Percentiles rank a stretch among this genome's conserved stretches.
phyloP scores from a whole-genome alignment of 257 asterid genomes.

The Plantago ovata region DNA sequence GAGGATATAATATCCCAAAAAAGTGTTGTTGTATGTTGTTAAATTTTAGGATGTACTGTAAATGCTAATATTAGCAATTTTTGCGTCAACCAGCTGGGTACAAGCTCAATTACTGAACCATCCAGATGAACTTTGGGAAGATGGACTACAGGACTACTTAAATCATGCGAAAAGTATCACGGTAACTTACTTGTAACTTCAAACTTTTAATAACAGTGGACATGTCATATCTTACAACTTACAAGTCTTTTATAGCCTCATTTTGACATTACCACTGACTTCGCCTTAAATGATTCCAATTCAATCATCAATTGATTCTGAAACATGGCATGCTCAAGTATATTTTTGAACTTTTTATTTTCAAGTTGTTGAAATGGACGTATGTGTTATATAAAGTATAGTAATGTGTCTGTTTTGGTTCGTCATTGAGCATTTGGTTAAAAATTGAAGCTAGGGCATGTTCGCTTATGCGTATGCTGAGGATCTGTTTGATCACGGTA shows the following conservation, averaged over 20 bases:
- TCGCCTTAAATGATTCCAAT: background rate
- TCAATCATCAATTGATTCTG: too few relatives aligned
- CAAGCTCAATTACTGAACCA: slow-evolving; percentile 74
- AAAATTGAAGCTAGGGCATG: too few relatives aligned
- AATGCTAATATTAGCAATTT: slow-evolving; percentile 14
- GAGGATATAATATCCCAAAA: background rate
- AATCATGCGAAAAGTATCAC: slow-evolving; percentile 70
- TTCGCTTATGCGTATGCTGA: too few relatives aligned
- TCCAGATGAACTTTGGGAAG: slow-evolving; percentile 99
- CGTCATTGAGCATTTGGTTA: too few relatives aligned
- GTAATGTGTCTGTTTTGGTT: too few relatives aligned
- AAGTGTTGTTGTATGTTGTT: background rate
- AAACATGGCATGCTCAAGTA: too few relatives aligned
- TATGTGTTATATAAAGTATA: too few relatives aligned
- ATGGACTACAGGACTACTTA: slow-evolving; percentile 82
- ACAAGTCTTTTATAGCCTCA: background rate
- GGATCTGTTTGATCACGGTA: too few relatives aligned
- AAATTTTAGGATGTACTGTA: slow-evolving; percentile 5
- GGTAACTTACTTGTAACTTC: slow-evolving; percentile 40
- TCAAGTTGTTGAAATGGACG: too few relatives aligned
- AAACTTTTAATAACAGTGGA: too few relatives aligned
- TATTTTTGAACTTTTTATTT: too few relatives aligned
- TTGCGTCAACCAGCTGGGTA: slow-evolving; percentile 72
- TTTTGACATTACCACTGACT: background rate
- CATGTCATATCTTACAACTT: background rate